Evolutionary conservation across 2,329 filamentous ascomycete genomes (phyloP), one percentile per base, ranked within the genome.

Genomic region (Fusarium coffeatum): DNA sequence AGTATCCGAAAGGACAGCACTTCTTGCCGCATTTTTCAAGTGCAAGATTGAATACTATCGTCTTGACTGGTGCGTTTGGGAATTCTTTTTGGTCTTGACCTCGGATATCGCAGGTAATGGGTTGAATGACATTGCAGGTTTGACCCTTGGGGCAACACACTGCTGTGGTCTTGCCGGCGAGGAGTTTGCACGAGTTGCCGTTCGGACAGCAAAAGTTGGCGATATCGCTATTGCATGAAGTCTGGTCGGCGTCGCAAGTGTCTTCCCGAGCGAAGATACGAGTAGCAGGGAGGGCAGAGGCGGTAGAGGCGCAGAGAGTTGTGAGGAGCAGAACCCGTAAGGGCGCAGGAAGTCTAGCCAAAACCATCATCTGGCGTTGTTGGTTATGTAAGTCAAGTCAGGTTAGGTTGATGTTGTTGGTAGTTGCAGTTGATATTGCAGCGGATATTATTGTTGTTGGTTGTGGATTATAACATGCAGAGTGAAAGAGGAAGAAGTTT

Each of bases 1-100:
- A 80, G 79, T 90, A 94, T 5, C 92, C 92, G 78, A 90, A 90
- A 0, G 92, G 92, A 76, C 92, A 94, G 79, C 92, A 94, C 25
- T 56, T 78, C 20, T 73, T 76, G 16, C 86, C 89, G 72, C 92
- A 94, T 22, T 79, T 83, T 3, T 81, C 79, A 16, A 94, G 81
- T 13, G 82, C 80, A 12, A 85, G 83, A 20, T 83, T 82, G 30
- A 92, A 86, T 11, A 88, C 85, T 12, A 87, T 88, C 1, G 92
- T 91, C 79, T 93, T 92, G 73, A 93, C 82, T 28, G 86, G 83
- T 32, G 88, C 88, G 27, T 83, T 79, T 13, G 89, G 88, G 67
- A 88, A 80, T 20, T 80, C 71, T 11, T 80, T 83, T 4, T 88
- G 84, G 72, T 93, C 87, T 75, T 93, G 89, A 46, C 86, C 82